Percentiles rank a stretch among this genome's conserved stretches.
These are phyloP conservation scores for Syzygium grande DNA, from an alignment of 345 rosid species.

Conservation along the genomic window DNA sequence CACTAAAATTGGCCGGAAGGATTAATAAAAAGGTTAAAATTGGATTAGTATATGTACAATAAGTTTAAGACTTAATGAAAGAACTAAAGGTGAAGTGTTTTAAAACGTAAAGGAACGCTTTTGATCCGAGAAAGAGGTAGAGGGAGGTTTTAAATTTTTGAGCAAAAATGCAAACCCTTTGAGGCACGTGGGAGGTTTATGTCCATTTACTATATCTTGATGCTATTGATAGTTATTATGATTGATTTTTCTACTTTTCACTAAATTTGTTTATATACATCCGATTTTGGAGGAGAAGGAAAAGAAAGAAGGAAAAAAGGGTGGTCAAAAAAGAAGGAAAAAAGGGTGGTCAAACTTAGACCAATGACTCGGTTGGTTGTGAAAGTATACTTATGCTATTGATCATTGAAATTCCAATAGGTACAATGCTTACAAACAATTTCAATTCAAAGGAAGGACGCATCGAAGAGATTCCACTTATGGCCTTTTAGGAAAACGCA, in stretches of 20 bases:
- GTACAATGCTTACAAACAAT: not conserved
- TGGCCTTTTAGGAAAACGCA: not conserved
- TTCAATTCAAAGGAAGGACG: not conserved
- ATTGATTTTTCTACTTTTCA: not conserved
- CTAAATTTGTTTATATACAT: not conserved
- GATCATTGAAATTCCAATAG: not conserved
- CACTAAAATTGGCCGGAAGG: no score
- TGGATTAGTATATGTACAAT: no score
- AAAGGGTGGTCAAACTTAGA: not conserved
- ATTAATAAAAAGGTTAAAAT: no score
- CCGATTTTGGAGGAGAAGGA: not conserved
- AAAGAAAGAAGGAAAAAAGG: not conserved
- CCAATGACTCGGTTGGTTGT: not conserved
- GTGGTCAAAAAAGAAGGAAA: not conserved
- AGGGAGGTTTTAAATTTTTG: not conserved
- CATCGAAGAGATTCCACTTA: not conserved
- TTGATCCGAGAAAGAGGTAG: not conserved
- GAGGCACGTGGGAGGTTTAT: not conserved
- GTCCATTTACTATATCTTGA: not conserved
- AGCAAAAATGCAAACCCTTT: not conserved
- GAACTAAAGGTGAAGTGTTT: not conserved
- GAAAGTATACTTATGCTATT: not conserved
- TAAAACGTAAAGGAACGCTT: not conserved
- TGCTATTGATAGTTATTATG: not conserved
- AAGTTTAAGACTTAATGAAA: not conserved